Evolutionary conservation across 148 eudicot species (phyloP), one percentile per base, ranked within the genome.

Genomic region (Selenicereus undatus): DNA sequence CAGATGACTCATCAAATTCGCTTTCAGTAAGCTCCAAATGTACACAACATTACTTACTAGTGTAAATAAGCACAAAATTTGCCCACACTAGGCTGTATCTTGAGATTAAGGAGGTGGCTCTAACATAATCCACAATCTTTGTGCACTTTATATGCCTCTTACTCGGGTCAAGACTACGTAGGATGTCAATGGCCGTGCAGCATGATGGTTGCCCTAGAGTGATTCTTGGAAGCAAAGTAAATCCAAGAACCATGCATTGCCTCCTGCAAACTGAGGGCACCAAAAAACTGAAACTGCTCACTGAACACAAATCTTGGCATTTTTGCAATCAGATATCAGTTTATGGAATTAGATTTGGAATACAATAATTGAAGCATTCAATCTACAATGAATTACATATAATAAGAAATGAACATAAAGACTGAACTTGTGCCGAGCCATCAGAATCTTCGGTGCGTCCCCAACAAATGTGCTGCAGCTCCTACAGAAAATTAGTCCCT

Each of bases 321-420:
- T 32, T 32, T 39, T 4, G 43, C 43, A 39, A 39, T 39, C 7
- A 51, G n/a, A 79, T n/a, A 35, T 56, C 36, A 39, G 16, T 39
- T 18, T 39, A n/a, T 8, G 32, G 26, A 70, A 48, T 42, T 43
- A 18, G 60, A 71, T 8, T 71, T 71, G 1, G 17, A 35, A 29
- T 80, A 16, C 29, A 58, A 13, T 80, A 30, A 74, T 62, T 74
- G 27, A 74, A 58, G 65, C 32, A 16, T 71, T 71, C 76, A 82
- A 82, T 77, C 62, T 77, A 82, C 79, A 82, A 82, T 71, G 62
- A 82, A 82, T 82, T 77, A 77, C 77, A 82, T 14, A 54, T 27
- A 81, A 39, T 43, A 27, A 64, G 35, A 78, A 74, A 56, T 43
- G 62, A 81, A 42, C 50, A 22, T 65, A 81, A 81, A 26, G 14